Evolutionary conservation across 2,329 filamentous ascomycete genomes (phyloP).

Genomic region (Emergomyces pasteurianus): DNA sequence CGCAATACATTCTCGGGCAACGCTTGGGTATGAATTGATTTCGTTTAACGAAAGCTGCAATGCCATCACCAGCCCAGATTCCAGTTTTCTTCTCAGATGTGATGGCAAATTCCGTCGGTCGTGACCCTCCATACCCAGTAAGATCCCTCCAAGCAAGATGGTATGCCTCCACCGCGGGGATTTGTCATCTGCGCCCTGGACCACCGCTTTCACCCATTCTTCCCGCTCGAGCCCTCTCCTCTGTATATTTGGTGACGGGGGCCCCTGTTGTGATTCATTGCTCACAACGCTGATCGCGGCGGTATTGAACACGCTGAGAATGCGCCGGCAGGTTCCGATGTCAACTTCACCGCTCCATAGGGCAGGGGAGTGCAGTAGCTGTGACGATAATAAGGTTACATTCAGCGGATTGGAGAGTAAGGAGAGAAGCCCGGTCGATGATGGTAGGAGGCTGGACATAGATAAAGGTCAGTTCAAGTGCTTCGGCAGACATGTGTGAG

Average conservation of each 20-base stretch:
- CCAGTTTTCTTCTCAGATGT: conserved; percentile 53
- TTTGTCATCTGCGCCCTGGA: conserved; percentile 48
- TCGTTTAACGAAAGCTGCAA: conserved; percentile 61
- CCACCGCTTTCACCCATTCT: conserved; percentile 48
- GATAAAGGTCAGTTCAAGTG: conserved; percentile 10
- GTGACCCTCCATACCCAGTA: conserved; percentile 62
- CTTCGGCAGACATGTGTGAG: conserved; percentile 14
- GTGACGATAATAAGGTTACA: conserved; percentile 47
- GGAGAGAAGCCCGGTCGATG: conserved; percentile 35
- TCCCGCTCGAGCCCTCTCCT: conserved; percentile 43
- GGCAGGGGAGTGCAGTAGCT: conserved; percentile 46
- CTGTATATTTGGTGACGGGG: conserved; percentile 16
- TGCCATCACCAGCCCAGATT: conserved; percentile 61
- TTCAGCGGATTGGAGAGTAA: conserved; percentile 50
- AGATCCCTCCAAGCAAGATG: conserved; percentile 63
- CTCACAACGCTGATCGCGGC: conserved; percentile 44
- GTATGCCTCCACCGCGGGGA: conserved; percentile 70
- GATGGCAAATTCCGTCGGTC: conserved; percentile 52
- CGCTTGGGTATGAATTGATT: conserved; percentile 37
- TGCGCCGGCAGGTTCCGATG: conserved; percentile 42
- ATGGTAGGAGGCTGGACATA: conserved; percentile 40
- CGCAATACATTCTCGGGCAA: conserved; percentile 45
- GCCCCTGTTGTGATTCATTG: conserved; percentile 29
- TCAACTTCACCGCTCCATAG: conserved; percentile 48
- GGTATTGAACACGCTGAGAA: conserved; percentile 51